A percentile compares a stretch with the other conserved stretches of the same genome.
Conservation (phyloP, 768 basidiomycete genomes). For the Polyporus arcularius region DNA sequence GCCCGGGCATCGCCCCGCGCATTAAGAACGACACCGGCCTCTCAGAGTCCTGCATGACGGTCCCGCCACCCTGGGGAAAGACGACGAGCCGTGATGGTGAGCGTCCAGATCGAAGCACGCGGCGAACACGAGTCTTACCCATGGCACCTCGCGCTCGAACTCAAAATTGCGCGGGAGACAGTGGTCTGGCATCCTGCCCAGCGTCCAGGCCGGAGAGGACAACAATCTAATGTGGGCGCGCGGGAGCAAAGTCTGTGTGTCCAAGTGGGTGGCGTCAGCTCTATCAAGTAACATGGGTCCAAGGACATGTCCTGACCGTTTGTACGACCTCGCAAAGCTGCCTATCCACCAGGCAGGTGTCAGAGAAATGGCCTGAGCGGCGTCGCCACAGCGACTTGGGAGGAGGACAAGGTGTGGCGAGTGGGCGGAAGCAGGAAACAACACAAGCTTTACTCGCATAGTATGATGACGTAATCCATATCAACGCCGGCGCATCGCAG, state of each 20-base stretch:
- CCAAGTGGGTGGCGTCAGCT: conserved; percentile 11
- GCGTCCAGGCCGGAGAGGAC: neutral
- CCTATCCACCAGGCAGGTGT: neutral
- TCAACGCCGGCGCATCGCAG: neutral
- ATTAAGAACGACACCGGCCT: conserved; percentile 19
- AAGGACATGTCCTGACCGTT: neutral
- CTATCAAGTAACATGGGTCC: conserved; percentile 1
- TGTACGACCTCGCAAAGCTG: neutral
- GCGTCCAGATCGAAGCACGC: neutral
- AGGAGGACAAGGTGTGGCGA: neutral
- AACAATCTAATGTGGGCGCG: conserved; percentile 9
- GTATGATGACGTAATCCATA: neutral
- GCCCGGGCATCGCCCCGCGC: conserved; percentile 8
- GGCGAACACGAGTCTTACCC: conserved; percentile 5
- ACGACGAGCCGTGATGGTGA: neutral
- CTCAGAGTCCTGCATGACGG: conserved; percentile 15
- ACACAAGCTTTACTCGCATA: neutral
- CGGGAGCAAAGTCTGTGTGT: conserved; percentile 9
- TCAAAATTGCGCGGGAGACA: conserved; percentile 7
- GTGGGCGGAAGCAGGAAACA: neutral
- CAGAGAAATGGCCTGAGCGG: neutral
- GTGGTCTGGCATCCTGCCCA: conserved; percentile 6
- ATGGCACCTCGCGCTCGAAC: neutral
- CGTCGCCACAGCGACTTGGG: neutral
- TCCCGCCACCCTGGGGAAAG: conserved; percentile 12